Conservation (phyloP, 1,284 basidiomycete genomes). For the Rhodotorula sp. region DNA sequence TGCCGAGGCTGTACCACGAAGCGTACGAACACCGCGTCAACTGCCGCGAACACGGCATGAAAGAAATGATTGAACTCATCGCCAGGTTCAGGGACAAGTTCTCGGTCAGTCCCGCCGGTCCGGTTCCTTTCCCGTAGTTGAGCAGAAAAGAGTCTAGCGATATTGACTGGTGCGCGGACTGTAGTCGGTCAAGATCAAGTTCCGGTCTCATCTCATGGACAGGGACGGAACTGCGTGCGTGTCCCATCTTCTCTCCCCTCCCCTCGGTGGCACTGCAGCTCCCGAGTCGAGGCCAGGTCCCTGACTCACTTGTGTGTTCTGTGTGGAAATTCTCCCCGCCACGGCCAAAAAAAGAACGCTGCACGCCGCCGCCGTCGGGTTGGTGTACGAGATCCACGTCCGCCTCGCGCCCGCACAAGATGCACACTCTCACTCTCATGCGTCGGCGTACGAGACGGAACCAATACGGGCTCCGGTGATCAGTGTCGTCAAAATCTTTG, state of each 20-base stretch:
- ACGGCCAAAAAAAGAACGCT: slow-evolving; percentile 14
- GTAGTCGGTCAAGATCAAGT: slow-evolving; percentile 21
- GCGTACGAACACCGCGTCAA: slow-evolving; percentile 33
- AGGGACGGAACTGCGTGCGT: slow-evolving; percentile 34
- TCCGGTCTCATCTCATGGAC: slow-evolving; percentile 31
- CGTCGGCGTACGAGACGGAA: slow-evolving; percentile 7
- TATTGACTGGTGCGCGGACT: too few relatives aligned
- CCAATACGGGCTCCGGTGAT: slow-evolving; percentile 4
- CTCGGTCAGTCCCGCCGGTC: too few relatives aligned
- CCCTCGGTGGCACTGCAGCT: neutral
- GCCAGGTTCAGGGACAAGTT: slow-evolving; percentile 14
- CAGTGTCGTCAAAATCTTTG: slow-evolving; percentile 23
- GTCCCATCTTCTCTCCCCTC: neutral
- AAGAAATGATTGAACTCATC: slow-evolving; percentile 11
- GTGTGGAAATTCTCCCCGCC: too few relatives aligned
- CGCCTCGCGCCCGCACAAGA: neutral
- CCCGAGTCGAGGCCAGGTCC: too few relatives aligned
- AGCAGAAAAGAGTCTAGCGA: too few relatives aligned
- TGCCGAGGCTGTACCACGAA: slow-evolving; percentile 29
- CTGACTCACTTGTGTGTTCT: too few relatives aligned
- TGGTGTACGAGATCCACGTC: slow-evolving; percentile 26
- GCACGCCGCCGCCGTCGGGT: slow-evolving; percentile 24
- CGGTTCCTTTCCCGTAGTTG: too few relatives aligned
- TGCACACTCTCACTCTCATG: neutral
- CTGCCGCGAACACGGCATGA: slow-evolving; percentile 21